These are phyloP conservation scores for Cytospora paraplurivora DNA, from an alignment of 2,329 filamentous ascomycete species.

Conservation along the genomic window DNA sequence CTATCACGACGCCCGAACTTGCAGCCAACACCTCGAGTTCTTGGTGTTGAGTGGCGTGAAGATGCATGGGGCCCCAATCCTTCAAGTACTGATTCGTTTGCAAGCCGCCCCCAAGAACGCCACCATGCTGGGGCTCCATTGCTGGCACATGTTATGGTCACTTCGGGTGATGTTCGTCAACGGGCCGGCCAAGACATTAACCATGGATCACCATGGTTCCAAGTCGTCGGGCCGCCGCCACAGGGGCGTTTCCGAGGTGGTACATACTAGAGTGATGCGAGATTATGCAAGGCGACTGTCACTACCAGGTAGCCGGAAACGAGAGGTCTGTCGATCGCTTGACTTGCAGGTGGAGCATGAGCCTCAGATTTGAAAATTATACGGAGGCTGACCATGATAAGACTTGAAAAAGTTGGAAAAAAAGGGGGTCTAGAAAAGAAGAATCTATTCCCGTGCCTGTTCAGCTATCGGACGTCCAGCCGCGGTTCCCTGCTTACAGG, in stretches of 20 bases:
- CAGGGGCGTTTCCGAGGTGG: neutral
- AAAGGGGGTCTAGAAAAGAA: constrained; percentile 1
- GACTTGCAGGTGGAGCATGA: constrained; percentile 12
- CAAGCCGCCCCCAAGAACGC: constrained; percentile 14
- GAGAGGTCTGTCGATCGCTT: constrained; percentile 3
- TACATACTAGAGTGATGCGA: neutral
- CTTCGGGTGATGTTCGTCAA: constrained; percentile 9
- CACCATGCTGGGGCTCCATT: constrained; percentile 4
- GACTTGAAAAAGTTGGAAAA: constrained; percentile 7
- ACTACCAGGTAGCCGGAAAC: neutral
- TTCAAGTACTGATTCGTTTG: constrained; percentile 6
- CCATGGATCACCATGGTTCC: neutral
- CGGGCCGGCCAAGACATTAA: neutral
- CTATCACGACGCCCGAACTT: constrained; percentile 6
- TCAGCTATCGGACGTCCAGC: neutral
- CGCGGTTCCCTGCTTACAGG: constrained; percentile 16
- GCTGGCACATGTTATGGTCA: constrained; percentile 18
- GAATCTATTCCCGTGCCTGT: constrained; percentile 10
- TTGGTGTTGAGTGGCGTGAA: constrained; percentile 10
- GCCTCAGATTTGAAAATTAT: neutral
- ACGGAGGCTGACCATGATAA: neutral
- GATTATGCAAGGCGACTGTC: neutral
- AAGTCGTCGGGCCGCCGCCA: neutral
- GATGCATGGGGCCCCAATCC: constrained; percentile 14
- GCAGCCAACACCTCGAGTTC: constrained; percentile 11